Percentiles rank a stretch among this genome's conserved stretches.
Evolutionary conservation across 371 early-diverging fungal genomes (phyloP).

Genomic region (Coemansia sp.): DNA sequence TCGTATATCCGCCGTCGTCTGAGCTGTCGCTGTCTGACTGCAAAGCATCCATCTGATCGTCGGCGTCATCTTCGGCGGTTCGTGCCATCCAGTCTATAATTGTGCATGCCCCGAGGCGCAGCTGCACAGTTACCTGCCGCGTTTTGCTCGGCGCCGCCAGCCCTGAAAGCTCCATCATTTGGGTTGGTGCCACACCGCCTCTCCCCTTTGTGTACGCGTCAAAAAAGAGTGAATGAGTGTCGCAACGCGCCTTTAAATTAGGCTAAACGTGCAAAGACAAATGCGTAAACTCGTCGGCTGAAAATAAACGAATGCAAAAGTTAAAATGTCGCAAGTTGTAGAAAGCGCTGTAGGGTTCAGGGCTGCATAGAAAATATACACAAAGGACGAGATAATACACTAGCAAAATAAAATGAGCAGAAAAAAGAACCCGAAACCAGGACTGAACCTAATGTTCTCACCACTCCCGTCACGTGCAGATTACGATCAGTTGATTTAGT

Average conservation of each 20-base stretch:
- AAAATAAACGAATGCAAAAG: background rate
- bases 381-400: background rate
- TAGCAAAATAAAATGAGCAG: background rate
- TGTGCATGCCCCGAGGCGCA: conserved; percentile 46
- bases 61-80: conserved; percentile 20
- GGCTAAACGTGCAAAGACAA: too few relatives aligned
- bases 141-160: conserved; percentile 22
- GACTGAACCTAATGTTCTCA: background rate
- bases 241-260: too few relatives aligned
- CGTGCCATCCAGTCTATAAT: conserved; percentile 38
- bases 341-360: background rate
- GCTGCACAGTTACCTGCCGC: conserved; percentile 34
- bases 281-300: background rate
- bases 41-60: conserved; percentile 2
- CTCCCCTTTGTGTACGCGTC: background rate
- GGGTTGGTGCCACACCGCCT: background rate
- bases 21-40: conserved; percentile 31
- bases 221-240: background rate
- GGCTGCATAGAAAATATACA: conserved; percentile 9
- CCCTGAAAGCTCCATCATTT: conserved; percentile 34
- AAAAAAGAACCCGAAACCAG: background rate
- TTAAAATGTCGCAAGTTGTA: background rate
- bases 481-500: background rate
- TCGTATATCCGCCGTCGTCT: conserved; percentile 35
- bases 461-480: background rate